Percentiles rank a stretch among this genome's conserved stretches.
Conservation (phyloP, 345 rosid genomes). For the Acer yangbiense region DNA sequence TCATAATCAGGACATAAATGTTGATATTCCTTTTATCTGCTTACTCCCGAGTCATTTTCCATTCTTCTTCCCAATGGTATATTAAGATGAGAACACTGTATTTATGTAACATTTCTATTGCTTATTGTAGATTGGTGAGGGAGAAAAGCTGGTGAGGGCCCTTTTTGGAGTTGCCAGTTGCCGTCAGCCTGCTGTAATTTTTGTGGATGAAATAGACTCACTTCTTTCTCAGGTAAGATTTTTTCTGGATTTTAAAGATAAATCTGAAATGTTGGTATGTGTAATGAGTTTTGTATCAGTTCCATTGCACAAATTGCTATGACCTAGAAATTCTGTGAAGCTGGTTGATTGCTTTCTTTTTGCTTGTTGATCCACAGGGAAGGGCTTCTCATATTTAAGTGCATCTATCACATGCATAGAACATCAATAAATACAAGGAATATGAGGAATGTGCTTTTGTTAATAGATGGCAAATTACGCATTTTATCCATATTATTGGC, state of each 20-base stretch:
- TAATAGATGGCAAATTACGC: not conserved
- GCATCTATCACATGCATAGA: not conserved
- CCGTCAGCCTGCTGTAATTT: constrained; percentile 98
- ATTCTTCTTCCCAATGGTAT: not conserved
- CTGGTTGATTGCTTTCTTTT: not conserved
- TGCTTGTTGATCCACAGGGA: constrained; percentile 2
- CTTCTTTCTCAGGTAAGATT: constrained; percentile 86
- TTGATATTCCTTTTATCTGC: not conserved
- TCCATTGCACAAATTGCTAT: not conserved
- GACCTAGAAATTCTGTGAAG: not conserved
- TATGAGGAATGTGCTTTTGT: not conserved
- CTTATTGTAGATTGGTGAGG: constrained; percentile 86
- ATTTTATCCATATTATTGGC: not conserved
- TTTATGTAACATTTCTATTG: not conserved
- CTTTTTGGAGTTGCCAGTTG: constrained; percentile 98
- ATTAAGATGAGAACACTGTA: not conserved
- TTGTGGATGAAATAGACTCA: constrained; percentile 97
- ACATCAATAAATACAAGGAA: not conserved
- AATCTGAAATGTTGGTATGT: not conserved
- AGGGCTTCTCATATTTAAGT: not conserved
- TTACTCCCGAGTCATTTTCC: not conserved
- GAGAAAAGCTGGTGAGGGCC: constrained; percentile 97
- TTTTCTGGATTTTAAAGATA: constrained; percentile 17
- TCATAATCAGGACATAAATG: not conserved
- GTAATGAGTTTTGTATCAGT: not conserved